Evolutionary conservation across 1,139 yeast genomes (phyloP).

Genomic region (Diutina siamensis): DNA sequence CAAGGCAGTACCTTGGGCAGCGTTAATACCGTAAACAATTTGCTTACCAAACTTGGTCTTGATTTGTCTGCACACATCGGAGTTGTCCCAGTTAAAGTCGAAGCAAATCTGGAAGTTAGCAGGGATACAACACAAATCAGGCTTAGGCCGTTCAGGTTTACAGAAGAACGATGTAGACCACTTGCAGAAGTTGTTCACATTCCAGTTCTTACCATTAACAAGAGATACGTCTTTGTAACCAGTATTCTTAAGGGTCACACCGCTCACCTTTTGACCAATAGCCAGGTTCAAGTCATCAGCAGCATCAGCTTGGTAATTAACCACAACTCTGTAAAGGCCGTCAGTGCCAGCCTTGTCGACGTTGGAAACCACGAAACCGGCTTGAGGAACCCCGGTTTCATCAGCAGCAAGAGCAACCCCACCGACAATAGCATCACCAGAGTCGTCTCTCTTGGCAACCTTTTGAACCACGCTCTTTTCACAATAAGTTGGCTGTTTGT

Average conservation of each 20-base stretch:
- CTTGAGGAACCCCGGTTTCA: constrained; percentile 2
- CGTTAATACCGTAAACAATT: constrained; percentile 1
- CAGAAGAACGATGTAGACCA: constrained; percentile 4
- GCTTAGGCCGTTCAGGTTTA: constrained; percentile 4
- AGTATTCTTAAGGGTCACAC: not conserved
- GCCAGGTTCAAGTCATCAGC: not conserved
- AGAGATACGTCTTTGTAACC: constrained; percentile 1
- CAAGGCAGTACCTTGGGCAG: not conserved
- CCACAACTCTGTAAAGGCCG: not conserved
- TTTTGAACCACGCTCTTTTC: not conserved
- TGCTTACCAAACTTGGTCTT: not conserved
- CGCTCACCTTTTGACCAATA: not conserved
- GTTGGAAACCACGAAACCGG: constrained; percentile 2
- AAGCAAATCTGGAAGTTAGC: not conserved
- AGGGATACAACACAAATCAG: constrained; percentile 2
- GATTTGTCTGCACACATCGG: constrained; percentile 2
- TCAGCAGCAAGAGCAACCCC: not conserved
- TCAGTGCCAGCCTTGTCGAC: not conserved
- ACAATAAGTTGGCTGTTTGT: not conserved
- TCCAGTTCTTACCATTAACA: not conserved
- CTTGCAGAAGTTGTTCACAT: not conserved
- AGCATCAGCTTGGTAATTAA: not conserved
- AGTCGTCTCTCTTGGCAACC: not conserved
- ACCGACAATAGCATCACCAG: not conserved
- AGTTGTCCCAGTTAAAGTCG: not conserved